Base-by-base conservation (phyloP, 768 basidiomycete species). In the Lactifluus piperatus region DNA sequence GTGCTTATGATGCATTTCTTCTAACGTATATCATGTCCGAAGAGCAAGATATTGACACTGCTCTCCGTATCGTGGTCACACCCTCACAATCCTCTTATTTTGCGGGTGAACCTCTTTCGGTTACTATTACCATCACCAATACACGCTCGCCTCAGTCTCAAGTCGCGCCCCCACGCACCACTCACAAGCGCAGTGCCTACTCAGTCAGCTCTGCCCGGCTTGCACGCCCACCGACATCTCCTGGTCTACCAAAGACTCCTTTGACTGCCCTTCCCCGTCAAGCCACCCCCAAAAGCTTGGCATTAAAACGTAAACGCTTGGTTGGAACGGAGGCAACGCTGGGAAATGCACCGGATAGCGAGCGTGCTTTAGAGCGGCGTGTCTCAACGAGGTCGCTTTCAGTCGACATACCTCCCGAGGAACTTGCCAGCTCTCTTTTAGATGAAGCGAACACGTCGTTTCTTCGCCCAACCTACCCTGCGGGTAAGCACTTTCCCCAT, bases 1-100 rank as follows among this genome's bases (percentile, higher is more conserved):
- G 1, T 37, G 16, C 16, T 13, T 13, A 36, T 36, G 4, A 37
- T 37, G 36, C 36, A 37, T 10, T 16, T 18, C 14, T 37, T 37
- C 36, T 37, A 18, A 37, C 37, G n/a, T n/a, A 16, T 37, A 37
- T 37, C 16, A 63, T 62, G 62, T 63, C 62, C 22, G 59, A 60
- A 11, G 57, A 50, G 20, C 46, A 41, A 18, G 29, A 48, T 49
- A 22, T 49, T 22, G 62, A 63, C 54, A 45, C 64, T 14, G 62
- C 64, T 22, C 64, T 91, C 5, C 83, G 85, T 37, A 83, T 91
- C 39, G 79, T 82, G 27, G 85, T 89, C 22, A 80, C 81, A 0
- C 94, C 94, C 1, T 78, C 88, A 0, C 88, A 93, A 62, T 87
- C 91, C 0, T 90, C 92, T 0, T 97, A 88, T 73, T 97, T 94